These are phyloP conservation scores for Musa troglodytarum DNA, from an alignment of 176 grass and related monocot genomes.

Conservation along the genomic window DNA sequence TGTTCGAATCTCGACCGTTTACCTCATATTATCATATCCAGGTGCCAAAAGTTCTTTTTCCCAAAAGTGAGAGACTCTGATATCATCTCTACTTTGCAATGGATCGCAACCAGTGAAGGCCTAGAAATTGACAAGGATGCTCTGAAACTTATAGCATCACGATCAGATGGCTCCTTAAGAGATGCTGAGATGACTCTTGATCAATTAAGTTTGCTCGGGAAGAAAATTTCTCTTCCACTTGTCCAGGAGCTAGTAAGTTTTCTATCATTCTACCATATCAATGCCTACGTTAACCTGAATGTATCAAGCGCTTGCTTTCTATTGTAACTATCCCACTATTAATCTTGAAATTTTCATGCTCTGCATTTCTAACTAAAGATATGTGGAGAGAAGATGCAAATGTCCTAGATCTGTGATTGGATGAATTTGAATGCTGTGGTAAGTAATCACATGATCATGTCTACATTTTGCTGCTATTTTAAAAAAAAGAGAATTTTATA, in stretches of 20 bases:
- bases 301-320: no score
- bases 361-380: not conserved
- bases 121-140: slow-evolving; percentile 84
- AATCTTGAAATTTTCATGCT: not conserved
- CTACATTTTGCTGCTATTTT: no score
- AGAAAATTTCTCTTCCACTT: slow-evolving; percentile 73
- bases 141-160: slow-evolving; percentile 84
- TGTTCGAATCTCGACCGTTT: slow-evolving; percentile 53
- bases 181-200: slow-evolving; percentile 96
- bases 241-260: slow-evolving; percentile 97
- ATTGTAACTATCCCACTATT: no score
- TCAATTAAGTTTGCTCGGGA: slow-evolving; percentile 83
- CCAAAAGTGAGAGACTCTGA: slow-evolving; percentile 80
- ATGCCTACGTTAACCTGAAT: no score
- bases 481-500: no score
- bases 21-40: slow-evolving; percentile 78
- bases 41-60: slow-evolving; percentile 93
- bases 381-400: no score
- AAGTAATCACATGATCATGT: no score
- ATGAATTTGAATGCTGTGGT: no score
- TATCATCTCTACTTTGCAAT: slow-evolving; percentile 66
- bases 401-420: no score
- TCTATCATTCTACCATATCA: not conserved
- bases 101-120: slow-evolving; percentile 87
- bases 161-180: slow-evolving; percentile 83